Base-by-base conservation (phyloP, 352 stramenopile genomes). In the Globisporangium nunn region DNA sequence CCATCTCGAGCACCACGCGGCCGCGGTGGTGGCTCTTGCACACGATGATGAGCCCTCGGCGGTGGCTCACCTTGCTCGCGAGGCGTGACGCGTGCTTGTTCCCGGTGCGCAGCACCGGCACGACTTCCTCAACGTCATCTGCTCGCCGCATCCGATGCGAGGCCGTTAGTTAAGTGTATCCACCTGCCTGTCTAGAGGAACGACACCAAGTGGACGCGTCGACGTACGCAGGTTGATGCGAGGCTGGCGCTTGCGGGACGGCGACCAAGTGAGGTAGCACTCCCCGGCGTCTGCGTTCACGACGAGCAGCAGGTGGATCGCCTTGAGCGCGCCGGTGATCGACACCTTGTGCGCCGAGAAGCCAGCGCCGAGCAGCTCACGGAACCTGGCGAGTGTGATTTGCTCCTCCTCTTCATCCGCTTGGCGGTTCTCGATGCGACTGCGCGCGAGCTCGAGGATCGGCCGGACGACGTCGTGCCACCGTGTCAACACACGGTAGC, bases 191-290 rank as follows among this genome's bases (percentile, higher is more conserved):
- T 15, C 40, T 7, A 18, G 14, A 23, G 40, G 10, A 48, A 11
- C 18, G 40, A 23, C 30, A 37, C 33, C 33, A 37, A 5, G 33
- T 8, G 33, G 10, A 46, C 6, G 37, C 37, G 11, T 4, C 37
- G 6, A 78, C 77, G 30, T 66, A 91, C 81, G 68, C 12, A 89
- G 47, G 46, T 85, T 58, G 39, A 88, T 82, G 1, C 75, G 67
- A 2, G 81, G 74, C 15, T 78, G 65, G 28, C 74, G 78, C 66
- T 91, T 91, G 47, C 78, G 67, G 14, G 81, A 91, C 29, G 81
- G 81, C 11, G 66, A 75, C 81, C 81, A 91, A 46, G 77, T 88
- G 17, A 91, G 66, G 47, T 86, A 88, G 54, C 72, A 88, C 52
- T 86, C 77, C 8, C 78, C 68, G 11, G 61, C 54, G 6, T 73